A percentile compares a stretch with the other conserved stretches of the same genome.
Conservation (phyloP, 1,284 basidiomycete genomes). For the Ceratorhiza oryzae-sativae region DNA sequence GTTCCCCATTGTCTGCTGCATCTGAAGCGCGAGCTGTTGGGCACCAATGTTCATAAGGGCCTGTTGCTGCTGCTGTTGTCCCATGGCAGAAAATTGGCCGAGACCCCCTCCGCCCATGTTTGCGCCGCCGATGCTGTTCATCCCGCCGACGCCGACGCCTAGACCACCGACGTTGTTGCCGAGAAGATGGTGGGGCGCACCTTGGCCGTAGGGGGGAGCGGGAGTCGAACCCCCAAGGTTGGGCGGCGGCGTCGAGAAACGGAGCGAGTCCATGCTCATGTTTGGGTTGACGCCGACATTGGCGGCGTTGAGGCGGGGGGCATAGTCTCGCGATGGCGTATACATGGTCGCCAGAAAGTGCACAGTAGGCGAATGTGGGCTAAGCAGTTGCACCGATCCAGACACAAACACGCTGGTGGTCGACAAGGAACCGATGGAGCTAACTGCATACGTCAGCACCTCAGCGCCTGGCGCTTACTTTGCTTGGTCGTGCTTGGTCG, state of each 20-base stretch:
- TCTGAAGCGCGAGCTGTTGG: slow-evolving; percentile 32
- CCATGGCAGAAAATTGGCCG: slow-evolving; percentile 28
- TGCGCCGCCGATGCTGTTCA: slow-evolving; percentile 15
- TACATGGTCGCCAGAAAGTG: slow-evolving; percentile 19
- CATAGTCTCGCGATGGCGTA: slow-evolving; percentile 34
- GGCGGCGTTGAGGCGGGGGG: slow-evolving; percentile 29
- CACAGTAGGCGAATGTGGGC: no score
- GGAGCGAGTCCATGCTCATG: slow-evolving; percentile 33
- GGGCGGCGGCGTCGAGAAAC: slow-evolving; percentile 32
- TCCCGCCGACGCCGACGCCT: slow-evolving; percentile 13
- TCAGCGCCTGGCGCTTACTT: no score
- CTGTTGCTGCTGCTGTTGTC: slow-evolving; percentile 35
- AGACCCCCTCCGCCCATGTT: slow-evolving; percentile 16
- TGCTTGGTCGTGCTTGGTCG: no score
- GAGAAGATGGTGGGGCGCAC: slow-evolving; percentile 29
- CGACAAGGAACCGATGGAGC: no score
- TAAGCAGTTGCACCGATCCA: no score
- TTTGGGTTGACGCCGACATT: slow-evolving; percentile 39
- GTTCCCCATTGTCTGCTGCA: slow-evolving; percentile 38
- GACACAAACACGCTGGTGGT: no score
- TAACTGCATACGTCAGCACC: no score
- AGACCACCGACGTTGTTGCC: slow-evolving; percentile 7
- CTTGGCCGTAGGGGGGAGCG: slow-evolving; percentile 33
- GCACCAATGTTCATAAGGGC: slow-evolving; percentile 37
- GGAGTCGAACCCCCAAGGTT: slow-evolving; percentile 31